Percentiles rank a stretch among this genome's conserved stretches.
Evolutionary conservation across 2,329 filamentous ascomycete species (phyloP).

Genomic region (Colletotrichum plurivorum): DNA sequence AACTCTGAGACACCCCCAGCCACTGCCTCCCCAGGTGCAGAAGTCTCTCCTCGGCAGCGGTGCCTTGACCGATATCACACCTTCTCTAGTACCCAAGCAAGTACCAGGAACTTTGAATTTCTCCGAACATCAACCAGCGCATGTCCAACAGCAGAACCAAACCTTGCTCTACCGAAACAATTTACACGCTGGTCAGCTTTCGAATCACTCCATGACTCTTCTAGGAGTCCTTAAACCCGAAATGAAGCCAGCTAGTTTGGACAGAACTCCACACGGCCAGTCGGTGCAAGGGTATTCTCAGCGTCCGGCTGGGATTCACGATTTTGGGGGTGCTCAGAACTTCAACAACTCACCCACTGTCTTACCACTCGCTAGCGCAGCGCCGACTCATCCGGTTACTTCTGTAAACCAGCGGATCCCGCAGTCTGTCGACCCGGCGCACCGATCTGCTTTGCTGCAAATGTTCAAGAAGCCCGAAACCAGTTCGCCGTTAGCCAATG

Average conservation of each 20-base stretch:
- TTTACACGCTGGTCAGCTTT: slow-evolving; percentile 45
- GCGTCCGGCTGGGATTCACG: background rate
- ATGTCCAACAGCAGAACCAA: slow-evolving; percentile 34
- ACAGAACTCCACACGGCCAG: background rate
- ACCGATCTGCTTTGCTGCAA: slow-evolving; percentile 64
- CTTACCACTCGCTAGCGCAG: background rate
- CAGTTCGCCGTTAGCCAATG: slow-evolving; percentile 13
- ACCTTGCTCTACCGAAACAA: slow-evolving; percentile 39
- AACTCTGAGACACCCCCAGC: slow-evolving; percentile 58
- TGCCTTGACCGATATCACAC: slow-evolving; percentile 36
- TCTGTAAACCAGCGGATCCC: slow-evolving; percentile 36
- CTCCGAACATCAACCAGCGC: slow-evolving; percentile 15
- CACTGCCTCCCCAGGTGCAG: slow-evolving; percentile 69
- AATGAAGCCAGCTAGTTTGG: slow-evolving; percentile 11
- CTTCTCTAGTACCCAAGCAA: slow-evolving; percentile 38
- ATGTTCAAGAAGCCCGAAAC: slow-evolving; percentile 66
- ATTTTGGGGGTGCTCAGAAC: slow-evolving; percentile 2
- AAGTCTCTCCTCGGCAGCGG: slow-evolving; percentile 42
- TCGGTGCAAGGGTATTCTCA: background rate
- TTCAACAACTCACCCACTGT: slow-evolving; percentile 2
- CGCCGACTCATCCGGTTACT: background rate
- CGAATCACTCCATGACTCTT: slow-evolving; percentile 53
- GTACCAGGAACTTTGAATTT: slow-evolving; percentile 26
- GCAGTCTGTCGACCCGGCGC: slow-evolving; percentile 50
- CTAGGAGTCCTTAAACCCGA: slow-evolving; percentile 57